Base-by-base conservation (phyloP, 108 stramenopile species). In the Cyclotella distinguenda region DNA sequence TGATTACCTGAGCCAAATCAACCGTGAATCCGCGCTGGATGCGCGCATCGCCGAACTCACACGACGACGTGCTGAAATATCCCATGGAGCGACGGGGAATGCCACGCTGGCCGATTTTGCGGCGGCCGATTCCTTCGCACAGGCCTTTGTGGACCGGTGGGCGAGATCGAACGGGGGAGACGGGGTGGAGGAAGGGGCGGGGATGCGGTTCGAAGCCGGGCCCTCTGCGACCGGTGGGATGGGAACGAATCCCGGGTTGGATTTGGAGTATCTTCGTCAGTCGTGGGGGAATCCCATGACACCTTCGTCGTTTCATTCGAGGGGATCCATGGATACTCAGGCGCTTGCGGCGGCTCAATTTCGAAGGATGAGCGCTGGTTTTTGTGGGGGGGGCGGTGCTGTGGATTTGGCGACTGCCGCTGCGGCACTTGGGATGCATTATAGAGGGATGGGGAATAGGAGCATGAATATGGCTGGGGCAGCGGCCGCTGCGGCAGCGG, bases 71-170 rank as follows among this genome's bases (percentile, higher is more conserved):
- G 19, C 34, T 35, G 54, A 55, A 34, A 55, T 36, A 19, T 32
- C 54, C 5, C 13, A 48, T 2, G 1, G 40, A 42, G 40, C n/a
- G 5, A 16, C 21, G 46, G 23, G 21, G 10, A 21, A 55, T 0
- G 34, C 1, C 3, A 35, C 8, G 34, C 48, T 74, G 58, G 73
- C 73, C 38, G 56, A 61, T 23, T 66, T 59, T 18, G 46, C 73
- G 3, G 31, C 72, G 0, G 72, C 65, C 31, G 65, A 74, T 46
- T 66, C 73, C 18, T 74, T 66, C 19, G 73, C 73, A 19, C 73
- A 74, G 31, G 65, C 73, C 7, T 74, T 74, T 51, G 73, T 74
- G 13, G 73, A 74, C 47, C 73, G 73, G 36, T 74, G 58, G 42
- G 73, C 73, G 27, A 43, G 57, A 28, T 38, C 60, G 5, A 34